Base-by-base conservation (phyloP, 768 basidiomycete genomes). In the Aureoboletus auriporus region DNA sequence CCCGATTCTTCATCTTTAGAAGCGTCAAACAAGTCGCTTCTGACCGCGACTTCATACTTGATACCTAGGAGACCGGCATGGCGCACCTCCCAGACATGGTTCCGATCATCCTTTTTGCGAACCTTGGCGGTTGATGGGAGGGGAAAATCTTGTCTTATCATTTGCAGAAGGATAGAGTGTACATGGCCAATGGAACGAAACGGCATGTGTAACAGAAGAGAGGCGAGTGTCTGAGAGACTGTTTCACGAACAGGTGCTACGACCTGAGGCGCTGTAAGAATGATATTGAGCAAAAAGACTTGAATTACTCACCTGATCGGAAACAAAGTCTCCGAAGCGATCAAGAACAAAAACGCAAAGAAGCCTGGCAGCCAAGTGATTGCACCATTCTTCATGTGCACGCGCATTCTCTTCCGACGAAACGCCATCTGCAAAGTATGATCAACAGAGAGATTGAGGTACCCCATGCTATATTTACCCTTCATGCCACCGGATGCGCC, bases 11-110 rank as follows among this genome's bases (percentile, higher is more conserved):
- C 67, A 27, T 69, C 72, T 53, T 52, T 66, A 36, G 59, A 57
- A 7, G 70, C 62, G 23, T 64, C 68, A 49, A 98, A 83, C 20
- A 97, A 70, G 63, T 96, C 93, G 46, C 76, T 82, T 54, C 93
- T 75, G 14, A 98, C 96, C 12, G 95, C 96, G 33, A 98, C 93
- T 66, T 97, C 91, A 65, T 98, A 98, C 73, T 97, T 97, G 66
- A 99, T 83, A 1, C 96, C 96, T 8, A 98, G 77, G 50, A 99
- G 71, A 27, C 96, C 96, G n/a, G 96, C 94, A 72, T 99, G 96
- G 46, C 95, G 79, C 42, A 99, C 87, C 68, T 98, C 92, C 96
- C 96, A 99, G 7, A 93, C 79, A 66, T 94, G 90, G 46, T 63
- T 69, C 39, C 56, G 69, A 71, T 56, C 72, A 41, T 61, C 64